phyloP scores from a whole-genome alignment of 495 filamentous ascomycete species.

The Rhizodiscina lignyota region DNA sequence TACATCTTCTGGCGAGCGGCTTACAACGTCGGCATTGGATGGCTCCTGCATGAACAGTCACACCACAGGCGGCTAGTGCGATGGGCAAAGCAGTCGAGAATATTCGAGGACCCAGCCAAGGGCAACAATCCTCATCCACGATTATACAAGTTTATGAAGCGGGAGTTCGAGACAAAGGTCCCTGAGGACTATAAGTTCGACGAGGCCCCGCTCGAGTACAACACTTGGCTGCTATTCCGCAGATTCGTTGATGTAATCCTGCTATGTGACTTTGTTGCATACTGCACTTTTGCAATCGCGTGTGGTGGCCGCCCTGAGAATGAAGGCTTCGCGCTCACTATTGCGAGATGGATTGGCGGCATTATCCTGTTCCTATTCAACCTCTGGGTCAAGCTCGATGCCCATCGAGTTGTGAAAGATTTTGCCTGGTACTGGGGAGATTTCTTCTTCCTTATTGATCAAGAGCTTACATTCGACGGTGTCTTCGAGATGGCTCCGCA shows the following conservation, averaged over 20 bases:
- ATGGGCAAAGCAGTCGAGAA: conserved; percentile 70
- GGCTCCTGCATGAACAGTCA: conserved; percentile 76
- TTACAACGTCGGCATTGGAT: conserved; percentile 91
- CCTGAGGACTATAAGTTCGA: conserved; percentile 88
- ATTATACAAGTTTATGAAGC: conserved; percentile 67
- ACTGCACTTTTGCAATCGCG: conserved; percentile 86
- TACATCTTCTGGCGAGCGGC: conserved; percentile 85
- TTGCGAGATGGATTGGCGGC: conserved; percentile 66
- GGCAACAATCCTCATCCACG: conserved; percentile 67
- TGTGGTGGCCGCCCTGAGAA: conserved; percentile 57
- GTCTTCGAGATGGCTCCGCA: conserved; percentile 99
- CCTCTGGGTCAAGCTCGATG: conserved; percentile 96
- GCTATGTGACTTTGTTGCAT: conserved; percentile 96
- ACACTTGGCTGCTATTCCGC: conserved; percentile 94
- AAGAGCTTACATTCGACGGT: conserved; percentile 93
- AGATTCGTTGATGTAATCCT: conserved; percentile 89
- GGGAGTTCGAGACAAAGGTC: conserved; percentile 87
- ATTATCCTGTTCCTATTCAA: conserved; percentile 80
- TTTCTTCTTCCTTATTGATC: conserved; percentile 97
- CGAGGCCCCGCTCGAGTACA: conserved; percentile 88
- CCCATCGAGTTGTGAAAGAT: conserved; percentile 96
- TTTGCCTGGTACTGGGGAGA: conserved; percentile 99
- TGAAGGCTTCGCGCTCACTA: conserved; percentile 51
- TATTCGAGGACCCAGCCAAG: conserved; percentile 70
- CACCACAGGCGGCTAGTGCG: conserved; percentile 68